Evolutionary conservation across 257 asterid genomes (phyloP), one percentile per base, ranked within the genome.

Genomic region (Anisodus tanguticus): DNA sequence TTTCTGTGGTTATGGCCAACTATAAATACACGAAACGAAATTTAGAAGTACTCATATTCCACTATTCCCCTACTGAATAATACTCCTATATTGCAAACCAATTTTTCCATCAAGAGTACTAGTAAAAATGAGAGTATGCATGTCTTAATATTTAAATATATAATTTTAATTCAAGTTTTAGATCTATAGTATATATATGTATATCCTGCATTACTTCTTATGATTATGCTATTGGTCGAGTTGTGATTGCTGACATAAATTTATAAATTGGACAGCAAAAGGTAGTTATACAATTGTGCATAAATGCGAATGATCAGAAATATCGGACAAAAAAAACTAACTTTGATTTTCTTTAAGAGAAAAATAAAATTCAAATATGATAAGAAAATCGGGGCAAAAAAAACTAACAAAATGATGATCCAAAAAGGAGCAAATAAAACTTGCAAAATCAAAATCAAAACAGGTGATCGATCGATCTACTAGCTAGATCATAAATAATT

Each of bases 201-300:
- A 8, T 53, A 54, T 54, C 58, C 17, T 60, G 35, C 31, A 7
- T 60, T 60, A 60, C 67, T n/a, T 60, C 1, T 60, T 60, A 8
- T 19, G 1, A n/a, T 60, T 60, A 5, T n/a, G 37, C 2, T 60
- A n/a, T 19, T 19, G 67, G 12, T 60, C 3, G 35, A 60, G 37
- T n/a, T n/a, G 35, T 60, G 12, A 8, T n/a, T 60, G 4, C 12
- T 60, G 13, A 60, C 13, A 19, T 39, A 22, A 11, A 41, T 67
- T 41, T 13, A 9, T 71, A 37, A 41, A 71, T 71, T 71, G 47
- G 80, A 13, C 80, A 71, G 80, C 80, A 71, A 71, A 71, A 71
- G 55, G 35, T 71, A 72, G 58, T 72, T 22, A 72, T 72, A 10
- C 15, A 55, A 55, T 55, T 55, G 16, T 55, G 6, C 2, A 72